Evolutionary conservation across 805 yeast species (phyloP), one percentile per base, ranked within the genome.

Genomic region (Huiozyma sinensis): DNA sequence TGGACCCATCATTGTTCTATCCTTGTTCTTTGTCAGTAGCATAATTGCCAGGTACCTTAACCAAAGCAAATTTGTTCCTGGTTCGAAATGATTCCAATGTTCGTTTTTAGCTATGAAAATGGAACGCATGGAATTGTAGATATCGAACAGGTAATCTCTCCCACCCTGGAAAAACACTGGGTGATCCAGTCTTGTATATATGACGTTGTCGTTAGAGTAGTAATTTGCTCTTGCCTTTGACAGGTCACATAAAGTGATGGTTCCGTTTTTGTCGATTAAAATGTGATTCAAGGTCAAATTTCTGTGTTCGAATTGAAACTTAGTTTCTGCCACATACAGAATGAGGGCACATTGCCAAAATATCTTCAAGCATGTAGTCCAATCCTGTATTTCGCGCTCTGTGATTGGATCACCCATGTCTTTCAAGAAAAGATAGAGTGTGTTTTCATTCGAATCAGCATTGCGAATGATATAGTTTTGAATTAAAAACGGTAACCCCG

Each of bases 261-360:
- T 66, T 11, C 60, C 58, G 6, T 53, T 46, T 10, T 52, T 50
- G 41, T 67, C 67, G 12, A 82, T 64, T 11, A 79, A 63, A 43
- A 82, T 65, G 53, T 82, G 82, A 9, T 81, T 80, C 71, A 82
- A 70, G 48, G 79, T 82, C 46, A 83, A 60, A 57, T 82, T 85
- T 39, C 90, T 68, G 53, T 83, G 90, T 60, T 82, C 89, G 60
- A 81, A 81, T 47, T 71, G 67, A 47, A 65, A 64, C 33, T 63
- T 55, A 11, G 64, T 58, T 57, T 83, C 88, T 1, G 77, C 81
- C 7, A 60, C 61, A 28, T 73, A 70, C 28, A 82, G 59, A 5
- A 68, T 59, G n/a, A 64, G 58, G 1, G 68, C 76, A 28, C 77
- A 63, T 47, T 69, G 70, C 76, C 79, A 73, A 51, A 82, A 79